Evolutionary conservation across 1,284 basidiomycete genomes (phyloP), one percentile per base, ranked within the genome.

Genomic region (Trametes hirsuta): DNA sequence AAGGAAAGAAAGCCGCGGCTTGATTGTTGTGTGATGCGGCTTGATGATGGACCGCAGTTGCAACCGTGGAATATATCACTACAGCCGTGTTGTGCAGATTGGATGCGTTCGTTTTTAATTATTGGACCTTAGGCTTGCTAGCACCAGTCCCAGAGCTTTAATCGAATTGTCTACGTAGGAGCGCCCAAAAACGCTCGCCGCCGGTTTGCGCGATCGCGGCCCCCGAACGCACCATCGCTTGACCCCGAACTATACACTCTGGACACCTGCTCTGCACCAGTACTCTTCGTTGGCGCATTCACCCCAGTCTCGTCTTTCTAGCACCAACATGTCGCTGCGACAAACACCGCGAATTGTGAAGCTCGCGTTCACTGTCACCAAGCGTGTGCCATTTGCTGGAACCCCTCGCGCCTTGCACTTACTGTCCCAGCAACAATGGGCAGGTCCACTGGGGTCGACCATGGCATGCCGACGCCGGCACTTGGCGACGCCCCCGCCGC

Each of bases 1-100:
- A 89, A 67, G 82, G 77, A 42, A 70, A 66, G 50, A 59, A 67
- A 49, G 25, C 62, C n/a, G 44, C 61, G 12, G 63, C 45, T 37
- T 37, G 24, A 57, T 24, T 24, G 22, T 21, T 18, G 18, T 18
- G 18, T 18, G 18, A 18, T 14, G 6, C 11, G 25, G 22, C 41
- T 52, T 44, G 25, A 46, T 34, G 34, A 11, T 25, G 22, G n/a
- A 30, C 37, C 42, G 15, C 46, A 35, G 41, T 25, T 37, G n/a
- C 22, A 8, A 30, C 30, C 30, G 5, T 30, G 30, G 30, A 30
- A 5, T 46, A 25, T 30, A 36, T 42, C 14, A 45, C 34, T 39
- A 12, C n/a, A 21, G 12, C 18, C 18, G 18, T 18, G 18, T 18
- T 18, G 18, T 18, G 18, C 18, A 18, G 18, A 18, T 18, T 45